These are phyloP conservation scores for Pleurotus platypus DNA, from an alignment of 768 basidiomycete genomes.

Conservation along the genomic window DNA sequence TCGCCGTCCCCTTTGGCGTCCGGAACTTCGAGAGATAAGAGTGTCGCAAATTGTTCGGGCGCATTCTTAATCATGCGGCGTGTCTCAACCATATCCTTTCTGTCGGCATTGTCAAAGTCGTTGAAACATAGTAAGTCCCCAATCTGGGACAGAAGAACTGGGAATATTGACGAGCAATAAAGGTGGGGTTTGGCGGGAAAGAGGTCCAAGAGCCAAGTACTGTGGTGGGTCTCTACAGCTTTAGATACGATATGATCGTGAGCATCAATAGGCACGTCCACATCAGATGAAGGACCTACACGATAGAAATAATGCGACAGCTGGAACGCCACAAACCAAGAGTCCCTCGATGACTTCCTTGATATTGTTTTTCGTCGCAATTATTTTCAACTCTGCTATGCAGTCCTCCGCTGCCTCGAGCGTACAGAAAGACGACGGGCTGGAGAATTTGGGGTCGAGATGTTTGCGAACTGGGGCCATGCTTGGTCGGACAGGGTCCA, in stretches of 20 bases:
- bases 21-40: neutral
- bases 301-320: neutral
- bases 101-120: neutral
- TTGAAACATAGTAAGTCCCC: neutral
- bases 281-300: neutral
- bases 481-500: neutral
- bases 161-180: neutral
- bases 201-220: neutral
- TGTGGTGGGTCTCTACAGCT: conserved; percentile 1
- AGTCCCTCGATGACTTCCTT: neutral
- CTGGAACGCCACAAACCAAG: neutral
- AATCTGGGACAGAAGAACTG: neutral
- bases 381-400: neutral
- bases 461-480: neutral
- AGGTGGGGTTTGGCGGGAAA: neutral
- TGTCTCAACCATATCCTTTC: neutral
- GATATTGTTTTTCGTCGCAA: neutral
- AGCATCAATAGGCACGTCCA: neutral
- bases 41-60: neutral
- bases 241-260: neutral
- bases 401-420: neutral
- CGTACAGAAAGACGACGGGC: neutral
- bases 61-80: neutral
- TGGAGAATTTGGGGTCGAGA: neutral
- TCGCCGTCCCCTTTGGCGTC: neutral